These are phyloP conservation scores for Termitomyces sp. DNA, from an alignment of 768 basidiomycete species.

Conservation along the genomic window DNA sequence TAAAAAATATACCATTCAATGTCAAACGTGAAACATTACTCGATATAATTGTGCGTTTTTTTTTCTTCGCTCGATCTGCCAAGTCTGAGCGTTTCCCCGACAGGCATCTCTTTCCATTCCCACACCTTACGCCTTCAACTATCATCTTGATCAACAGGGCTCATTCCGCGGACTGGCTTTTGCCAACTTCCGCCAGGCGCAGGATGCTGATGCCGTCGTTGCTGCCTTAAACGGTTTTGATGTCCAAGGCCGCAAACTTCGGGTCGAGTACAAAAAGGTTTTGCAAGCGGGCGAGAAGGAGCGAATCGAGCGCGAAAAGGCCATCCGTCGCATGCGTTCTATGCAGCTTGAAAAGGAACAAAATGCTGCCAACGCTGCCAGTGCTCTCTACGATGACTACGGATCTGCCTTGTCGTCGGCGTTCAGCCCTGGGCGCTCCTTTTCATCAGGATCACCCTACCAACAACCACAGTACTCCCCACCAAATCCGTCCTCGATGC, in stretches of 20 bases:
- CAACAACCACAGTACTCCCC: constrained; percentile 66
- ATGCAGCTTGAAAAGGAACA: constrained; percentile 93
- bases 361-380: constrained; percentile 25
- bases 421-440: constrained; percentile 71
- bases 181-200: constrained; percentile 91
- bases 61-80: background rate
- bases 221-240: constrained; percentile 95
- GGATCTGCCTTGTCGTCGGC: constrained; percentile 53
- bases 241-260: constrained; percentile 92
- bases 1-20: constrained; percentile 99
- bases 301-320: constrained; percentile 97
- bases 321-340: constrained; percentile 94
- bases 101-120: constrained; percentile 91
- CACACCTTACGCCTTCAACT: constrained; percentile 99
- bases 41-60: constrained; percentile 82
- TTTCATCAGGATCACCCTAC: constrained; percentile 57
- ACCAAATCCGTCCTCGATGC: constrained; percentile 44
- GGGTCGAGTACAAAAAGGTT: constrained; percentile 99
- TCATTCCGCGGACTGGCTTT: constrained; percentile 97
- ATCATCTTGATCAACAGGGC: constrained; percentile 94
- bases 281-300: constrained; percentile 99
- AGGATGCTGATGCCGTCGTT: constrained; percentile 93
- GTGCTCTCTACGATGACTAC: constrained; percentile 69
- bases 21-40: constrained; percentile 95
- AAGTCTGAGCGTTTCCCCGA: constrained; percentile 8